Evolutionary conservation across 257 asterid species (phyloP), one percentile per base, ranked within the genome.

Genomic region (Ilex aquifolium): DNA sequence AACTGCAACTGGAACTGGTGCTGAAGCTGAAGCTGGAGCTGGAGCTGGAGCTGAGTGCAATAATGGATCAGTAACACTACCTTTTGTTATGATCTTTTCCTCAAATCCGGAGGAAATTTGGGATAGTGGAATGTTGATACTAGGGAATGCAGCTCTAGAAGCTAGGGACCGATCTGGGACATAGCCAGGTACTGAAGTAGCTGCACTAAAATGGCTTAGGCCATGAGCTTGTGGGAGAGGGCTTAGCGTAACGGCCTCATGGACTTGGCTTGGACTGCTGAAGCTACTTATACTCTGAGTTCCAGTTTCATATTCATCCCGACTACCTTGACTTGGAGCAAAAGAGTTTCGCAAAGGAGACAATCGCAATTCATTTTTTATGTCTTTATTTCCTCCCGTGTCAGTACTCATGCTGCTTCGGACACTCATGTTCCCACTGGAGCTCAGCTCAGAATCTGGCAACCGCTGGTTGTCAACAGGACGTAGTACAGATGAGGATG

Each of bases 401-500:
- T 88, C 98, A 2, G 85, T 65, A 71, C 99, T 93, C 87, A 84
- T 65, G 64, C 97, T 93, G 86, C 99, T 93, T 65, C 90, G 72
- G 31, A 84, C 56, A 50, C 99, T 93, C 62, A 73, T 72, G 17
- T 84, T 93, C 58, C 83, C 99, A 36, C 99, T 85, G 17, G 99
- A 92, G 67, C 96, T 90, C 65, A 90, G n/a, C 62, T 84, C 99
- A 4, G 90, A 79, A 68, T 84, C 95, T 10, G 79, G 76, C 78
- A 79, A 65, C 57, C 80, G 94, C 29, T 78, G 84, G 60, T 65
- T 80, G 59, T 89, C 96, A 55, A 93, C 63, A 39, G 97, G 97
- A 21, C 92, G 97, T 14, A 93, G 31, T n/a, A 93, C 96, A 8
- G 99, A 93, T 15, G 97, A 93, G 2, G 97, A 87, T 63, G 97